Evolutionary conservation across 371 early-diverging fungal species (phyloP), one percentile per base, ranked within the genome.

Genomic region (Coemansia sp.): DNA sequence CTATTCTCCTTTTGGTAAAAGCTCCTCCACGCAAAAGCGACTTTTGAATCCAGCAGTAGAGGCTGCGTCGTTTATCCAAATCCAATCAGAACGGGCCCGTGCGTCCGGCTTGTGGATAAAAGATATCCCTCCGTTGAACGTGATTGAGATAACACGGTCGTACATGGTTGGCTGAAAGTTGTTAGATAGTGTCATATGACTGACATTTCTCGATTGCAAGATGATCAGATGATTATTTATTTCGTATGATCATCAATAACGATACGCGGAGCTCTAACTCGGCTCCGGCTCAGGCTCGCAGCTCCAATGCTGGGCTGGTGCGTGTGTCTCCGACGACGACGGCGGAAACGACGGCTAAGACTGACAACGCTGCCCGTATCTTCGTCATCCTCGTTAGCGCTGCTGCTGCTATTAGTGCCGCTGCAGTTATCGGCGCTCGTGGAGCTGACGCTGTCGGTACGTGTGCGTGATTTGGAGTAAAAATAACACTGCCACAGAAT

Each of bases 401-500:
- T 70, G 60, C 48, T 56, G 65, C 61, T 68, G 39, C 44, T 52
- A 23, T 50, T 33, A n/a, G 56, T 68, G 48, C 44, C 44, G 39
- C 55, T 33, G 12, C 59, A 33, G 55, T 51, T 53, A 11, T 47
- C 20, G 33, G 28, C 53, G 1, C 26, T 33, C 23, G 54, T 21
- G 5, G 25, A 26, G 18, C 59, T 53, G 50, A 44, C 39, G 40
- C 52, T 48, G 65, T 40, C 44, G 3, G 23, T 33, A 20, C 20
- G 50, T 8, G 21, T 20, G 26, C 53, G 53, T 23, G 65, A 47
- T 33, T 52, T 58, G 9, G 71, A 71, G 61, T 79, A 79, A 47
- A 71, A 58, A 42, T 71, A 75, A 63, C 75, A 79, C 55, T 79
- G 70, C 68, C 68, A 73, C 47, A 79, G 74, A 33, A 72, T 61